Evolutionary conservation across 257 asterid species (phyloP).

Genomic region (Nicotiana tabacum): DNA sequence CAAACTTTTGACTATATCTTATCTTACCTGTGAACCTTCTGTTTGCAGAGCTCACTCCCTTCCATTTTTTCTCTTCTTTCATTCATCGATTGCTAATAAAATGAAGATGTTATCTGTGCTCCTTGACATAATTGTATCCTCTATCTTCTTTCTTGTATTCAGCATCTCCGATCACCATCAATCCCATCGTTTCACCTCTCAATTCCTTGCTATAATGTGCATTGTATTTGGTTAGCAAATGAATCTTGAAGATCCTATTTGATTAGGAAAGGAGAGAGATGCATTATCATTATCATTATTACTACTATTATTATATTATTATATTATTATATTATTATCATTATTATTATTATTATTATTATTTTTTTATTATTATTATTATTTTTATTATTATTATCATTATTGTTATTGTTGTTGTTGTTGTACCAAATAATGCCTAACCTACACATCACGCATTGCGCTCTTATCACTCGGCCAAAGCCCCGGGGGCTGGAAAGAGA

Average conservation of each 20-base stretch:
- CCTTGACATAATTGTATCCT: neutral
- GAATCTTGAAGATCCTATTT: neutral
- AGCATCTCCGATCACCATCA: neutral
- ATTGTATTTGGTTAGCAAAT: neutral
- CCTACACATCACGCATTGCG: too few species aligned
- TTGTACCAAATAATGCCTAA: too few species aligned
- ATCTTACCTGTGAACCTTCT: neutral
- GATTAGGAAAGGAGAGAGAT: neutral
- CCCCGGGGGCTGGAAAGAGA: neutral
- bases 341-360: too few species aligned
- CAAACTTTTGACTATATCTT: neutral
- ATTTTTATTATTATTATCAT: too few species aligned
- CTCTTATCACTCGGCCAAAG: too few species aligned
- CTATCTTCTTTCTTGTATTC: slow-evolving; percentile 3
- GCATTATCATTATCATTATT: neutral
- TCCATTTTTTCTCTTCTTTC: neutral
- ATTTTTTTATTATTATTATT: too few species aligned
- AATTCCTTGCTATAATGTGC: slow-evolving; percentile 7
- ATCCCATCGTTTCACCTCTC: neutral
- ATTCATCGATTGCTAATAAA: neutral
- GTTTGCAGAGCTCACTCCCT: neutral
- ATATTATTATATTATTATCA: too few species aligned
- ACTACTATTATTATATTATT: too few species aligned
- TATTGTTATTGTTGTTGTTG: too few species aligned
- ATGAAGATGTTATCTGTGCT: neutral